phyloP scores from a whole-genome alignment of 352 stramenopile species.

The Achlya hypogyna region DNA sequence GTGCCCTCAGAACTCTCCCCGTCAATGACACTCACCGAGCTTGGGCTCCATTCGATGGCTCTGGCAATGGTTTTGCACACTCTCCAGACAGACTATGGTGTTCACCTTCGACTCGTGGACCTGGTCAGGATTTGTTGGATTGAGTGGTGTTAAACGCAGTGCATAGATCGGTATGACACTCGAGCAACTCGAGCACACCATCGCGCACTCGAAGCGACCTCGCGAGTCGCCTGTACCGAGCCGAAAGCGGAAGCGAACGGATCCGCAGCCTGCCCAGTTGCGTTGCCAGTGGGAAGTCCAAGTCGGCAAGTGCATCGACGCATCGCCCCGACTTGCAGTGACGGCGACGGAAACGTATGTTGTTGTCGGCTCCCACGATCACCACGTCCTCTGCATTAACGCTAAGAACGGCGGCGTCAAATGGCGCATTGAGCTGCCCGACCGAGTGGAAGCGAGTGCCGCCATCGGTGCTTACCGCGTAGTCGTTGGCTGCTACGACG shows the following conservation, averaged over 20 bases:
- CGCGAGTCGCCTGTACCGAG: background rate
- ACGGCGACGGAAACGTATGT: background rate
- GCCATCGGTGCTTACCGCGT: background rate
- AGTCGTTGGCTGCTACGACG: conserved; percentile 10
- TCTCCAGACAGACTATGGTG: background rate
- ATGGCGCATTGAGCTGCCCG: conserved; percentile 4
- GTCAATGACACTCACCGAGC: background rate
- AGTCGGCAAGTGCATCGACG: conserved; percentile 10
- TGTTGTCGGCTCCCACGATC: conserved; percentile 9
- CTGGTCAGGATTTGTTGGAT: background rate
- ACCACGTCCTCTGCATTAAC: conserved; percentile 7
- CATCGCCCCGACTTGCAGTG: background rate
- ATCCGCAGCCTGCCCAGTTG: background rate
- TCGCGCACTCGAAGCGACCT: background rate
- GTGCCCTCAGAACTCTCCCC: background rate
- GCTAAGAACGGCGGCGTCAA: background rate
- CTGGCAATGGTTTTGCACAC: background rate
- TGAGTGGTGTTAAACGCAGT: background rate
- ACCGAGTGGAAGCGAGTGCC: conserved; percentile 1
- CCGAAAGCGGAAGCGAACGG: background rate
- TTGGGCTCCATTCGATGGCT: conserved; percentile 2
- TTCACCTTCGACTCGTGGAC: background rate
- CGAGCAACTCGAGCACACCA: background rate
- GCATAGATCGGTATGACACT: background rate
- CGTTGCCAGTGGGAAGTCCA: background rate